Evolutionary conservation across 176 grass and related monocot species (phyloP), one percentile per base, ranked within the genome.

Genomic region (Avena atlantica): DNA sequence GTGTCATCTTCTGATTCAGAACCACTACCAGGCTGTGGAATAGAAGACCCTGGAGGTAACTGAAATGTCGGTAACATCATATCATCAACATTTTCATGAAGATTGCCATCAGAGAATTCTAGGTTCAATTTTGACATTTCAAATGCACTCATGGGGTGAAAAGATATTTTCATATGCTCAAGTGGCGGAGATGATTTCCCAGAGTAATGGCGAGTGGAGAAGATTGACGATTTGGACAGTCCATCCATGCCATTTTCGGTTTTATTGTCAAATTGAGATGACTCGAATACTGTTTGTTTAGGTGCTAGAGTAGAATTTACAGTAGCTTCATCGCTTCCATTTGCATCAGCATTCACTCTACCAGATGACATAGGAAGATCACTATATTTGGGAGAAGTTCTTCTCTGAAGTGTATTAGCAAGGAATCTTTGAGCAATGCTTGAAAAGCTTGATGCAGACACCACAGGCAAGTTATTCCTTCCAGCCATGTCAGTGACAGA

Each of bases 1-100:
- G 97, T 99, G 69, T 94, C 97, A 90, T 93, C 97, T 87, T 99
- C 97, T 19, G 94, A 99, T 74, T 99, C 97, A 50, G 94, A 96
- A 63, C 85, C 92, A 87, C 81, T 93, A 68, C 87, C 86, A 74
- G 69, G 85, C 58, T 82, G 87, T 27, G 70, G 90, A 87, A 86
- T 19, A 85, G 83, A 82, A 50, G 80, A 48, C 42, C 78, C 89
- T 61, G 85, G 91, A 83, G 91, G 87, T 68, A 99, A 92, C 78
- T 96, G 89, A 90, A 99, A 93, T 78, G 92, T 86, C 12, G 97
- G 90, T 83, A 99, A 91, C 51, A 89, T 89, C 81, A 85, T 81
- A 83, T 96, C 90, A 79, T 92, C 86, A n/a, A 62, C 76, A 78
- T 49, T 95, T n/a, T 93, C 89, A 73, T 87, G 74, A 76, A 89